Conservation (phyloP, 805 yeast genomes). For the Starmerella vaccinii region DNA sequence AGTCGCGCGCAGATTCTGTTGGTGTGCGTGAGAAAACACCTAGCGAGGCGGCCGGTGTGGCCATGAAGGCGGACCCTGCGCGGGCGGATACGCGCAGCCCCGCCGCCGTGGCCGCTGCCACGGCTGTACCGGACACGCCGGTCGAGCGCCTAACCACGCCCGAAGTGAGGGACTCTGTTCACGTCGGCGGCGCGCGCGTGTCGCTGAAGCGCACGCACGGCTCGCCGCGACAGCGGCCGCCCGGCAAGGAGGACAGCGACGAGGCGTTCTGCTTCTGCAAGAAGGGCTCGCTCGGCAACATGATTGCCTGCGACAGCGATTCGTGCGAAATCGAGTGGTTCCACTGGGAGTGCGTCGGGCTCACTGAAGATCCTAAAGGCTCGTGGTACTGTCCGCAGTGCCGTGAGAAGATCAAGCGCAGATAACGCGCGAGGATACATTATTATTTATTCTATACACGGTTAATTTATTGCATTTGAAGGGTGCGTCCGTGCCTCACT, state of each 20-base stretch:
- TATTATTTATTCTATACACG: no score
- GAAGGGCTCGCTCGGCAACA: constrained; percentile 85
- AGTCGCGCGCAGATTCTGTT: constrained; percentile 2
- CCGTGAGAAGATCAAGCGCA: constrained; percentile 29
- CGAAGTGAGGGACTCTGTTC: constrained; percentile 9
- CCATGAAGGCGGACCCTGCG: background rate
- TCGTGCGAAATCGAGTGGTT: constrained; percentile 90
- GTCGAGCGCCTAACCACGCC: background rate
- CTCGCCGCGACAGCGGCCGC: constrained; percentile 16
- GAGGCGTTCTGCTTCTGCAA: constrained; percentile 78
- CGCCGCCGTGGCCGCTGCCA: background rate
- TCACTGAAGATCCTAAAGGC: constrained; percentile 79
- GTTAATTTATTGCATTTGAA: no score
- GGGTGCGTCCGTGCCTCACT: no score
- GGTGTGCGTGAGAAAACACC: background rate
- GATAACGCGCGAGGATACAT: background rate
- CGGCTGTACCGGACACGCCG: background rate
- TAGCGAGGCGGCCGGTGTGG: background rate
- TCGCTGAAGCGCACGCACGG: constrained; percentile 15
- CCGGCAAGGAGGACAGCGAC: constrained; percentile 45
- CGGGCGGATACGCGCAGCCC: background rate
- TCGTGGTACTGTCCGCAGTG: constrained; percentile 94
- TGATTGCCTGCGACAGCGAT: constrained; percentile 93
- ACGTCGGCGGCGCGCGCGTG: constrained; percentile 17
- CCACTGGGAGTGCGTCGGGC: constrained; percentile 89